Evolutionary conservation across 2,329 filamentous ascomycete species (phyloP), one percentile per base, ranked within the genome.

Genomic region (Cladorrhinum sp.): DNA sequence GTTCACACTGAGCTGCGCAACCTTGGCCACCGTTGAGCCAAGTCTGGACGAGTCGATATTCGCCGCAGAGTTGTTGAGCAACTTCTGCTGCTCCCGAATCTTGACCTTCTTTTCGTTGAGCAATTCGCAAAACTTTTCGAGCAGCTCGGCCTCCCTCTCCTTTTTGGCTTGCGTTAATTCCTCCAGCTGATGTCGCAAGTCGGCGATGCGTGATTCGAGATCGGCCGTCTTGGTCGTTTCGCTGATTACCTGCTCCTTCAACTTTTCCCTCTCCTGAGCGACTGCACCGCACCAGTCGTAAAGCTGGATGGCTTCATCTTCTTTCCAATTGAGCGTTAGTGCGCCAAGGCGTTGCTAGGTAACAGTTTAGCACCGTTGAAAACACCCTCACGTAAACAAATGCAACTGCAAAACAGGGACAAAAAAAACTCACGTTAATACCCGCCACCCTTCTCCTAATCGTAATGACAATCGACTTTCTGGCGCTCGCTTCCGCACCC

Each of bases 71-170:
- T 59, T 63, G 39, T 59, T 63, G 26, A 92, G 74, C 20, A 89
- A 74, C 42, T 83, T 81, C 68, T 89, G 86, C 73, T 92, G 89
- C 67, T 92, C 84, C 49, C 90, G 77, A 55, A 93, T 92, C 74
- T 90, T 92, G 57, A 87, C 77, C 73, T 93, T 93, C 77, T 94
- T 94, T 72, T 89, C 85, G 67, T 93, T 93, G 1, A 93, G 76
- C 1, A 94, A 77, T 59, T 84, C 79, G 58, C 84, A 82, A 67
- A 91, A 91, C 71, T 91, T 91, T 62, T 84, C 82, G 1, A 93
- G 74, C 59, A 93, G 75, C 18, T 81, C 80, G 1, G 80, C 80
- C 73, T 93, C 89, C 64, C 91, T 82, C 18, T 84, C 82, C 52
- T 83, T 79, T 71, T 92, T 92, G 14, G 85, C 79, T 58, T 79